These are phyloP conservation scores for Blastobotrys arbuscula DNA, from an alignment of 1,139 yeast genomes.

Conservation along the genomic window DNA sequence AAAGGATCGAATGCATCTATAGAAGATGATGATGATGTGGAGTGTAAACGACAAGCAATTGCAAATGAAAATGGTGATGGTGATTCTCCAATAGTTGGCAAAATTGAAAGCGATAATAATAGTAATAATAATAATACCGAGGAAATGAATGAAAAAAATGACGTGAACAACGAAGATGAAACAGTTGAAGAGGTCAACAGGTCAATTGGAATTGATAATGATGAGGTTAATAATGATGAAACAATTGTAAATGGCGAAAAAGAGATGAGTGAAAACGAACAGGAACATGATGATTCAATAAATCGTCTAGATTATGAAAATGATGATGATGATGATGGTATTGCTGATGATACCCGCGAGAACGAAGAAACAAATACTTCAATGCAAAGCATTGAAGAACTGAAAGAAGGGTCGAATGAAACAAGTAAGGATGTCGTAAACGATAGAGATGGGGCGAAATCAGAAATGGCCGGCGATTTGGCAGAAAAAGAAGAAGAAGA, in stretches of 20 bases:
- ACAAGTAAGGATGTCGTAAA: too few species aligned
- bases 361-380: neutral
- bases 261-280: neutral
- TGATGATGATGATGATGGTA: neutral
- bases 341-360: neutral
- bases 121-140: neutral
- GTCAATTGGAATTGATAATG: neutral
- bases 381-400: neutral
- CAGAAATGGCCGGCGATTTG: too few species aligned
- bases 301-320: neutral
- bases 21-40: conserved; percentile 37
- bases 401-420: too few species aligned
- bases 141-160: neutral
- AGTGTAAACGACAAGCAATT: conserved; percentile 62
- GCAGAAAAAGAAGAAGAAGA: too few species aligned
- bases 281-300: neutral
- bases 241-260: neutral
- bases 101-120: conserved; percentile 5
- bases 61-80: conserved; percentile 54
- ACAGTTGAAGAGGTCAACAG: neutral
- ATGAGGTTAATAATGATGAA: neutral
- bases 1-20: conserved; percentile 46
- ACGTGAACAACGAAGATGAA: neutral
- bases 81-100: neutral
- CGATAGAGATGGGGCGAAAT: too few species aligned